Evolutionary conservation across 192 early-diverging fungal species (phyloP).

Genomic region (Backusella parvicylindrica): DNA sequence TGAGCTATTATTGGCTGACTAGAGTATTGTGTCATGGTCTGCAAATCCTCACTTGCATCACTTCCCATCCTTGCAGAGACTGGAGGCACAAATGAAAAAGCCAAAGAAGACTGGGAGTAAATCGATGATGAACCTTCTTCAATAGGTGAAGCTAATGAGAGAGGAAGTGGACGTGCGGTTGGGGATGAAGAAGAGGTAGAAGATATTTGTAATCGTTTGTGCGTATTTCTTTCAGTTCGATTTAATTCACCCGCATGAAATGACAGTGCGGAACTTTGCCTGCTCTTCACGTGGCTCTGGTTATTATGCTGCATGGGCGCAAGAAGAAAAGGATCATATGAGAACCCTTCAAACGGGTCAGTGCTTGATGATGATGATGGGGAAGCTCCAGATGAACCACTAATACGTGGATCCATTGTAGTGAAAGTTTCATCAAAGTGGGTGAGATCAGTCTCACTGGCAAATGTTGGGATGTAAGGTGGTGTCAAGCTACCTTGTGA

Average conservation of each 20-base stretch:
- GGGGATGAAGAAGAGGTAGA: neutral
- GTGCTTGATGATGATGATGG: neutral
- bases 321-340: slow-evolving; percentile 5
- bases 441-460: slow-evolving; percentile 43
- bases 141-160: neutral
- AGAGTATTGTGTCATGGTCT: neutral
- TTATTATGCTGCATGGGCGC: neutral
- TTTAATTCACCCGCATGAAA: neutral
- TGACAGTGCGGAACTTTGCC: neutral
- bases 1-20: neutral
- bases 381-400: slow-evolving; percentile 6
- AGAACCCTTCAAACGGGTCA: slow-evolving; percentile 17
- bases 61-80: neutral
- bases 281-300: neutral
- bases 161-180: neutral
- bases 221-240: neutral
- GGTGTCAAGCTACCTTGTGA: slow-evolving; percentile 55
- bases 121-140: slow-evolving; percentile 2
- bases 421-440: slow-evolving; percentile 55
- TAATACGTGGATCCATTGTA: slow-evolving; percentile 44
- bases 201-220: neutral
- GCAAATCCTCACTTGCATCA: slow-evolving; percentile 5
- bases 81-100: neutral
- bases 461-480: slow-evolving; percentile 59
- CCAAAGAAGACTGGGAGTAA: neutral